Conservation (phyloP, 345 rosid species). For the Syzygium aqueum region DNA sequence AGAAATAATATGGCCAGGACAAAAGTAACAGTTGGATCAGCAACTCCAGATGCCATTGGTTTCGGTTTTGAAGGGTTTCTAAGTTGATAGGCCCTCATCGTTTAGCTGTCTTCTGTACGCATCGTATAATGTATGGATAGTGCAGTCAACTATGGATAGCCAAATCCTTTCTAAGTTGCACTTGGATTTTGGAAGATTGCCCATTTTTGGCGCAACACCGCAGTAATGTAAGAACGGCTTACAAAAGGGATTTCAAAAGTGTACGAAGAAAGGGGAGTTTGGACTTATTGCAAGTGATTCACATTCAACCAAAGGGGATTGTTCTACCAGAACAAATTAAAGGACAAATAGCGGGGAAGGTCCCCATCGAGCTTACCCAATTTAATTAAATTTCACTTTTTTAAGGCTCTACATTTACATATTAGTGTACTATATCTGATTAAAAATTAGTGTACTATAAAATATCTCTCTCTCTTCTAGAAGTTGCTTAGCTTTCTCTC, state of each 20-base stretch:
- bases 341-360: not conserved
- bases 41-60: no score
- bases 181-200: not conserved
- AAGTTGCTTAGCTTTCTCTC: not conserved
- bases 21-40: not conserved
- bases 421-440: no score
- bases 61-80: not conserved
- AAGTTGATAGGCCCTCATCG: not conserved
- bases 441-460: not conserved
- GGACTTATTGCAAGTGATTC: not conserved
- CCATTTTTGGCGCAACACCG: not conserved
- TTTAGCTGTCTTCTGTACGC: not conserved
- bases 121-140: not conserved
- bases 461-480: not conserved
- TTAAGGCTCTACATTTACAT: no score
- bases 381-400: not conserved
- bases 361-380: not conserved
- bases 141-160: not conserved
- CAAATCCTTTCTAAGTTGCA: not conserved
- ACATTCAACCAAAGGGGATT: not conserved
- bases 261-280: not conserved
- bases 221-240: not conserved
- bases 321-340: not conserved
- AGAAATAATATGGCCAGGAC: not conserved
- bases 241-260: not conserved